Evolutionary conservation across 805 yeast genomes (phyloP), one percentile per base, ranked within the genome.

Genomic region (Brettanomyces anomalus): DNA sequence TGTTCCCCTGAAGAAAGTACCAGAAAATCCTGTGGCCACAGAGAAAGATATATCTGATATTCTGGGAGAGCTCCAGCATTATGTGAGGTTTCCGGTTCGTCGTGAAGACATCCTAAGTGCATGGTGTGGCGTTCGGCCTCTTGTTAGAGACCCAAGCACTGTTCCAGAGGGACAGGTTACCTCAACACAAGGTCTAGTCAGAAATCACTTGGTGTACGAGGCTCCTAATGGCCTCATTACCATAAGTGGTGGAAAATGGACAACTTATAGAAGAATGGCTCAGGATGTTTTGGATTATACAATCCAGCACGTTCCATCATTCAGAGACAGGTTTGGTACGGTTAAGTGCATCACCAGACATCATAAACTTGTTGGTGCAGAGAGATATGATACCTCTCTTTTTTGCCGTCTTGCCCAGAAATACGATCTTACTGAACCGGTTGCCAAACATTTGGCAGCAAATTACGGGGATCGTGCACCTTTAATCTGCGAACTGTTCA

Each of bases 241-340:
- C 33, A 84, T 89, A 51, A 81, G 95, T 16, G 97, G 97, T 56
- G 97, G 97, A 62, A 89, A 89, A 68, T 89, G 97, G 97, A 89
- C 97, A 42, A 89, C 97, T 32, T 90, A 89, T 71, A 77, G 97
- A 69, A 95, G 87, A 69, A 89, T 89, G 97, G 96, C 97, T 18
- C 81, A 89, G 67, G 96, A 90, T 68, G 85, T 96, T 37, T 80
- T 89, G 38, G 81, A 85, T 62, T 77, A 77, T 52, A 78, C 84
- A 42, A 71, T 85, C 39, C 70, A 76, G 57, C 51, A 59, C 36
- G 65, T 65, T 44, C 59, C 61, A 13, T 66, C 67, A 40, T 69
- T 72, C 42, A 37, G 47, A 32, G 36, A 41, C 11, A 54, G 40
- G 39, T 21, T 43, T 60, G 64, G 37, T 13, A 17, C 37, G 8